phyloP scores from a whole-genome alignment of 176 grass and related monocot species.

The Puccinellia tenuiflora region DNA sequence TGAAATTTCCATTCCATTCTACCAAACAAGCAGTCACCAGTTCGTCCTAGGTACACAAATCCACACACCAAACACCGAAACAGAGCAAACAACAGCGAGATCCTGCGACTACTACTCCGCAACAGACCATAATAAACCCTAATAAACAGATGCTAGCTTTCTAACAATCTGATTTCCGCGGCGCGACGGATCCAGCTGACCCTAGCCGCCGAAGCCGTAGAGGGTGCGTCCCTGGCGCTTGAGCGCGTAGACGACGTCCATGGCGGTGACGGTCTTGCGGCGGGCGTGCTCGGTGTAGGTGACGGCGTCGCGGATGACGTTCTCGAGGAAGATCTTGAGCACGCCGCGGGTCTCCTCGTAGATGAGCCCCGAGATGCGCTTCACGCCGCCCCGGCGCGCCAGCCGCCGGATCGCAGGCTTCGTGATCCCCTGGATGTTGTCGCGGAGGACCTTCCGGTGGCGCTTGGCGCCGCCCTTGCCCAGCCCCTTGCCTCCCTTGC shows the following conservation, averaged over 20 bases:
- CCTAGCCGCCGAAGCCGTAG: constrained; percentile 55
- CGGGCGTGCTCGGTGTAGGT: constrained; percentile 74
- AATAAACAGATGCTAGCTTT: background rate
- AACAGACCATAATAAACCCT: background rate
- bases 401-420: constrained; percentile 78
- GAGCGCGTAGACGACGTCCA: constrained; percentile 76
- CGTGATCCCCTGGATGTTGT: constrained; percentile 95
- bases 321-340: constrained; percentile 83
- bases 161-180: no score
- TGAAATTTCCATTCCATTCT: no score
- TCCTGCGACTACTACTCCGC: background rate
- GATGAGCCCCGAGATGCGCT: constrained; percentile 64
- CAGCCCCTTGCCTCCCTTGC: constrained; percentile 10
- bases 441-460: constrained; percentile 79
- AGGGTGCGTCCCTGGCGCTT: constrained; percentile 73
- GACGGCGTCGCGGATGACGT: constrained; percentile 75
- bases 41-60: no score
- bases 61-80: no score
- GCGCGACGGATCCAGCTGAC: background rate
- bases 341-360: constrained; percentile 74
- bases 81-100: background rate
- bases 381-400: constrained; percentile 59
- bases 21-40: no score
- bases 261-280: constrained; percentile 71
- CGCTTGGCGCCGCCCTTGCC: constrained; percentile 43